A percentile compares a stretch with the other conserved stretches of the same genome.
Evolutionary conservation across 179 eudicot genomes (phyloP).

Genomic region (Patellifolia procumbens): DNA sequence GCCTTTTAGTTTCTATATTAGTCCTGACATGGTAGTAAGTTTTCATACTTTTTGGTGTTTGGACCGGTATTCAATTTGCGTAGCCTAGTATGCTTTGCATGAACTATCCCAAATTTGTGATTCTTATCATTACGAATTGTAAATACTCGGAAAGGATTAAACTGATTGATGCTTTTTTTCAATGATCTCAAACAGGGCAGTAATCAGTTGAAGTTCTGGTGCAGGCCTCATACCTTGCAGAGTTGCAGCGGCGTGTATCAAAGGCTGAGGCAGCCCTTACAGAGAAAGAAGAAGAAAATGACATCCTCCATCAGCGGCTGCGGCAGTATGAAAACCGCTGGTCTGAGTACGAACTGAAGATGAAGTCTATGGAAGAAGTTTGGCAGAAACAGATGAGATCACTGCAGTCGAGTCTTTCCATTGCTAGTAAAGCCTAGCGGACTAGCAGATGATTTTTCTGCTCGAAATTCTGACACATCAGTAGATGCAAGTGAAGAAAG

Average conservation of each 20-base stretch:
- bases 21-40: background rate
- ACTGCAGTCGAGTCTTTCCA: slow-evolving; percentile 92
- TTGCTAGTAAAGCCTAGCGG: slow-evolving; percentile 89
- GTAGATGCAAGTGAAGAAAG: slow-evolving; percentile 36
- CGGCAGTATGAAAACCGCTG: slow-evolving; percentile 93
- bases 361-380: slow-evolving; percentile 99
- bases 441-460: slow-evolving; percentile 47
- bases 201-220: slow-evolving; percentile 79
- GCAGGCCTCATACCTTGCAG: slow-evolving; percentile 84
- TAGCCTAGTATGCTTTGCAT: slow-evolving; percentile 5
- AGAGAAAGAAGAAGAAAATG: slow-evolving; percentile 90
- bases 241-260: slow-evolving; percentile 82
- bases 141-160: background rate
- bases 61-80: background rate
- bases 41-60: background rate
- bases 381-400: slow-evolving; percentile 99
- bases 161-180: background rate
- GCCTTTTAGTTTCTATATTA: background rate
- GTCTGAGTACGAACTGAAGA: slow-evolving; percentile 92
- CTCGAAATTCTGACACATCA: background rate
- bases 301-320: slow-evolving; percentile 83
- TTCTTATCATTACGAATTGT: background rate
- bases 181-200: slow-evolving; percentile 51
- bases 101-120: background rate
- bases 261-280: slow-evolving; percentile 84